phyloP scores from a whole-genome alignment of 2,329 filamentous ascomycete species.

The Fonsecaea monophora region DNA sequence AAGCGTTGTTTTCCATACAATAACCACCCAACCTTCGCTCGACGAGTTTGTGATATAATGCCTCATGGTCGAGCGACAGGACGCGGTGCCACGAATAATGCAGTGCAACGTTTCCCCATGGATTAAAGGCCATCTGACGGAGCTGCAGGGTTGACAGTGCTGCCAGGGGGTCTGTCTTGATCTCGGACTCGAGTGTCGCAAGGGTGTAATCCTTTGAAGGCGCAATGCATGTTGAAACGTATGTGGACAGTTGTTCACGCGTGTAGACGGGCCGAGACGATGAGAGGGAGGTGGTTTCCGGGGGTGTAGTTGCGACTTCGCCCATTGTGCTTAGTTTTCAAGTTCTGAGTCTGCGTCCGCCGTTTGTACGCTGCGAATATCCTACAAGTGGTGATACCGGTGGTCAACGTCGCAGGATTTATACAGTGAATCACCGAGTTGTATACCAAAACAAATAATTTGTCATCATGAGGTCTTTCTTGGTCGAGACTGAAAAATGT shows the following conservation, averaged over 20 bases:
- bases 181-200: slow-evolving; percentile 41
- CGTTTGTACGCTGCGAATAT: no score
- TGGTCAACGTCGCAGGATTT: no score
- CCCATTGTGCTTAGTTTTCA: slow-evolving; percentile 8
- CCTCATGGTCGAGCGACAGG: slow-evolving; percentile 58
- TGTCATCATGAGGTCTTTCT: no score
- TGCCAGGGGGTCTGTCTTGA: slow-evolving; percentile 44
- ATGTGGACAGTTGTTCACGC: slow-evolving; percentile 46
- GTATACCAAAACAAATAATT: no score
- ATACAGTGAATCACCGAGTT: no score
- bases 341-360: not conserved
- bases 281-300: not conserved
- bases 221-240: slow-evolving; percentile 45
- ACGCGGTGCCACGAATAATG: slow-evolving; percentile 60
- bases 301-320: slow-evolving; percentile 8
- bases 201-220: slow-evolving; percentile 37
- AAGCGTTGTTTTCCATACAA: slow-evolving; percentile 66
- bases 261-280: slow-evolving; percentile 44
- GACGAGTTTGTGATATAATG: slow-evolving; percentile 62
- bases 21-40: slow-evolving; percentile 61
- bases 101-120: slow-evolving; percentile 64
- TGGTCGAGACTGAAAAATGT: not conserved
- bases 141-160: slow-evolving; percentile 48
- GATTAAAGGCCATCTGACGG: slow-evolving; percentile 57
- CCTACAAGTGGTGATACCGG: no score